phyloP scores from a whole-genome alignment of 148 eudicot genomes.

The Camellia granthamiana region DNA sequence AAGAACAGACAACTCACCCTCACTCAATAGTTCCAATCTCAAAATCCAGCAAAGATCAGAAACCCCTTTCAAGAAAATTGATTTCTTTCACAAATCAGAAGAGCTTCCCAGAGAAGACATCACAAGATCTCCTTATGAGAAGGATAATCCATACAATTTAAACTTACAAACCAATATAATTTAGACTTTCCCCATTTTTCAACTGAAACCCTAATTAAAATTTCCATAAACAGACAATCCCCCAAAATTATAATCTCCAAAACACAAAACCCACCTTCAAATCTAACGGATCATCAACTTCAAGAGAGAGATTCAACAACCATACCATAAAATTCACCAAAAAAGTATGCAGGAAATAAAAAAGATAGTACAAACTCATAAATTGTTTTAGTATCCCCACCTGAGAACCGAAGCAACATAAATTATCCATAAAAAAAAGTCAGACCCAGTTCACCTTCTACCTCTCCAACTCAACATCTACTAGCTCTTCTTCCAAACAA shows the following conservation, averaged over 20 bases:
- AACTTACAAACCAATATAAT: neutral
- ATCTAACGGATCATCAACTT: neutral
- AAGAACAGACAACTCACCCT: conserved; percentile 1
- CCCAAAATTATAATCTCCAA: neutral
- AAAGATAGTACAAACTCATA: neutral
- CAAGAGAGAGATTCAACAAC: neutral
- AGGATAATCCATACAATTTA: neutral
- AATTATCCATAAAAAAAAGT: conserved; percentile 41
- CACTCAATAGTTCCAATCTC: neutral
- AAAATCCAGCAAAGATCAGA: neutral
- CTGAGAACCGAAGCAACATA: conserved; percentile 64
- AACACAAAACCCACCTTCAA: neutral
- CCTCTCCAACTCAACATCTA: conserved; percentile 43
- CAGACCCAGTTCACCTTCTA: conserved; percentile 34
- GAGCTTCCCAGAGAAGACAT: neutral
- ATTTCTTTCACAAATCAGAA: neutral
- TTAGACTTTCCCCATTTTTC: neutral
- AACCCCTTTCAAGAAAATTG: neutral
- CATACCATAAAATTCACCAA: conserved; percentile 3
- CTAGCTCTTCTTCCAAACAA: conserved; percentile 23
- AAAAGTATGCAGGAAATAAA: neutral
- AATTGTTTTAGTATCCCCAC: conserved; percentile 18
- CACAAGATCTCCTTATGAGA: neutral
- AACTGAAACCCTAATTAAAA: conserved; percentile 4
- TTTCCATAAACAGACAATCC: neutral